A percentile compares a stretch with the other conserved stretches of the same genome.
Conservation (phyloP, 1,284 basidiomycete genomes). For the Moniliella sp. region DNA sequence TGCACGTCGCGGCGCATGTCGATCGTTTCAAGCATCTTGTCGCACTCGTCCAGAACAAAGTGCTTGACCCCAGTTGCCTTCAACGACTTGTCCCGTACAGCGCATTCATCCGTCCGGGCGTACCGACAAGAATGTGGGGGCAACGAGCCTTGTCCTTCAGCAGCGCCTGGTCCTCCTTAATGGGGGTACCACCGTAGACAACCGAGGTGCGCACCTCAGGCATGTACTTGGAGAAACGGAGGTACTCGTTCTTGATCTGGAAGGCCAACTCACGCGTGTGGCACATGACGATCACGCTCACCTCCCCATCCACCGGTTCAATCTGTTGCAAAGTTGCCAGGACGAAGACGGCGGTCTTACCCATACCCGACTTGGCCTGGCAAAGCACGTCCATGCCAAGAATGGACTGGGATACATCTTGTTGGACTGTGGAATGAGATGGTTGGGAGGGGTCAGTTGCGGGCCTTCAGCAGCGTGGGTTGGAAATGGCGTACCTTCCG, state of each 20-base stretch:
- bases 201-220: conserved; percentile 89
- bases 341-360: conserved; percentile 98
- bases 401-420: conserved; percentile 98
- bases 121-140: conserved; percentile 95
- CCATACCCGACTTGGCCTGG: conserved; percentile 98
- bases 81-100: conserved; percentile 31
- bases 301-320: conserved; percentile 92
- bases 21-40: conserved; percentile 99
- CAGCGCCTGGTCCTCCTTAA: conserved; percentile 76
- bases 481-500: conserved; percentile 53
- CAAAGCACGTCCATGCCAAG: conserved; percentile 98
- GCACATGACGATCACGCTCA: conserved; percentile 88
- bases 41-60: conserved; percentile 98
- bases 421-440: conserved; percentile 53
- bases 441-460: conserved; percentile 1
- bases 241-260: conserved; percentile 99
- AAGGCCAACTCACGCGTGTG: conserved; percentile 97
- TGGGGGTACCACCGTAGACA: conserved; percentile 90
- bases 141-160: conserved; percentile 91
- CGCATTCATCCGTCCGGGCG: conserved; percentile 48
- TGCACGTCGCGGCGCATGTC: conserved; percentile 99
- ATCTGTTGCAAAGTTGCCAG: conserved; percentile 91
- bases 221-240: conserved; percentile 98
- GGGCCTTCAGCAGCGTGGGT: background rate
- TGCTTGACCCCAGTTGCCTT: conserved; percentile 40